A percentile compares a stretch with the other conserved stretches of the same genome.
These are phyloP conservation scores for Emiliania huxleyi DNA, from an alignment of 78 protist genomes.

Conservation along the genomic window DNA sequence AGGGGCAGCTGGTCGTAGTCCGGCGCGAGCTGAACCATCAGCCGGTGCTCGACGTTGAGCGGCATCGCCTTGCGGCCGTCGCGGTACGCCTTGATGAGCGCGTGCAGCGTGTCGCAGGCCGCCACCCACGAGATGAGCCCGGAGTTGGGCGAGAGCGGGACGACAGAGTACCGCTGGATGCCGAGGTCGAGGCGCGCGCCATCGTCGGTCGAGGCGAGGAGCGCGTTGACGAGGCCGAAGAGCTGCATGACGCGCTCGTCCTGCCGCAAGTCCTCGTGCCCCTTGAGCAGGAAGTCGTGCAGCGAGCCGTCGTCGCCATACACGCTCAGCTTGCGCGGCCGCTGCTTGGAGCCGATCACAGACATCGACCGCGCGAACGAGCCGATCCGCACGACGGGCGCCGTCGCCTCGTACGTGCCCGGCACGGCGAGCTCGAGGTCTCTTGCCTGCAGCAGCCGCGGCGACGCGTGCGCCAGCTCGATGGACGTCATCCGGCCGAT, in stretches of 20 bases:
- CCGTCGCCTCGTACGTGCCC: constrained; percentile 31
- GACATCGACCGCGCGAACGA: constrained; percentile 68
- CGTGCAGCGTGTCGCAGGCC: constrained; percentile 71
- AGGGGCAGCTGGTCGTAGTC: constrained; percentile 11
- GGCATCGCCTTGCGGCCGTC: neutral
- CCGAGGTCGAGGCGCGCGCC: neutral
- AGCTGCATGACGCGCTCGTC: constrained; percentile 81
- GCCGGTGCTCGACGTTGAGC: constrained; percentile 32
- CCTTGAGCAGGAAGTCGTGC: constrained; percentile 87
- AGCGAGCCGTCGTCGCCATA: constrained; percentile 48
- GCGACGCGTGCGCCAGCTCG: constrained; percentile 88
- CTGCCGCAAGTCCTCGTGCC: constrained; percentile 90
- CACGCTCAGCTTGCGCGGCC: constrained; percentile 92
- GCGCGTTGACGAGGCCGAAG: constrained; percentile 94
- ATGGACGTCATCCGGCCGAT: constrained; percentile 77
- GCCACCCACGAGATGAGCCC: constrained; percentile 88
- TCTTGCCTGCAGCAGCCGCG: constrained; percentile 40
- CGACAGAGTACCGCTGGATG: constrained; percentile 63
- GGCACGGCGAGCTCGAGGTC: constrained; percentile 88
- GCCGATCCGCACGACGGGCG: constrained; percentile 69
- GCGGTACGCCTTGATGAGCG: constrained; percentile 47
- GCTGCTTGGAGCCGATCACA: constrained; percentile 94
- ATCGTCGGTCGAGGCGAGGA: constrained; percentile 23
- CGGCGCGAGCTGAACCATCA: constrained; percentile 27
- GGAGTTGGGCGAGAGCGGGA: constrained; percentile 83